Evolutionary conservation across 2,329 filamentous ascomycete species (phyloP).

Genomic region (Aspergillus jensenii): DNA sequence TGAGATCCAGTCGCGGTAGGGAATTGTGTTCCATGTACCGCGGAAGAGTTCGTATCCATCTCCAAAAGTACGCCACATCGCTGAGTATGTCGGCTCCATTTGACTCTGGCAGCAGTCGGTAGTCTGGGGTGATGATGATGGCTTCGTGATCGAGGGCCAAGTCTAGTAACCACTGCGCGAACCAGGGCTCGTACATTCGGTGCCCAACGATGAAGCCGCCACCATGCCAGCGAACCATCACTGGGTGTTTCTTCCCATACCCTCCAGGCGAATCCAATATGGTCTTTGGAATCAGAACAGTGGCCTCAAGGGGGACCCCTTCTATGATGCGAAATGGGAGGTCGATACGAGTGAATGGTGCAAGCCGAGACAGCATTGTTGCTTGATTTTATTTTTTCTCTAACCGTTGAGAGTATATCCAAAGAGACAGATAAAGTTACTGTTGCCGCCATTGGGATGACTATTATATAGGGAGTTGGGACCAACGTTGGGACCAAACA

Average conservation of each 20-base stretch:
- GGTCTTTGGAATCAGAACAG: too few species aligned
- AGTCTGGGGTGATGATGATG: neutral
- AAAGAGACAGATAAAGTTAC: too few species aligned
- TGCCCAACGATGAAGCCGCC: neutral
- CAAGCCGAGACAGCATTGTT: too few species aligned
- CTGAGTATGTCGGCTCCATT: neutral
- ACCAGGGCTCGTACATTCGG: neutral
- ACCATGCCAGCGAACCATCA: neutral
- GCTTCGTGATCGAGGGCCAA: neutral
- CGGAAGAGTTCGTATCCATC: neutral
- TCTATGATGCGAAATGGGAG: too few species aligned
- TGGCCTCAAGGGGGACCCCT: too few species aligned
- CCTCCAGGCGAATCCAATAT: too few species aligned
- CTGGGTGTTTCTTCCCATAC: neutral
- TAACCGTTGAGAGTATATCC: too few species aligned
- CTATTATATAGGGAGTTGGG: too few species aligned
- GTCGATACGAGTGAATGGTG: too few species aligned
- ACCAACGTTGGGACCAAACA: too few species aligned
- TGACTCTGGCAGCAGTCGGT: neutral
- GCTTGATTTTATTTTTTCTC: too few species aligned
- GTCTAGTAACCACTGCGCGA: neutral
- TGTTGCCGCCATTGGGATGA: too few species aligned
- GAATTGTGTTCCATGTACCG: neutral
- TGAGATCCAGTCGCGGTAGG: neutral
- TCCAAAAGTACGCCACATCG: neutral